Base-by-base conservation (phyloP, 1,139 yeast genomes). In the Protomyces gravidus region DNA sequence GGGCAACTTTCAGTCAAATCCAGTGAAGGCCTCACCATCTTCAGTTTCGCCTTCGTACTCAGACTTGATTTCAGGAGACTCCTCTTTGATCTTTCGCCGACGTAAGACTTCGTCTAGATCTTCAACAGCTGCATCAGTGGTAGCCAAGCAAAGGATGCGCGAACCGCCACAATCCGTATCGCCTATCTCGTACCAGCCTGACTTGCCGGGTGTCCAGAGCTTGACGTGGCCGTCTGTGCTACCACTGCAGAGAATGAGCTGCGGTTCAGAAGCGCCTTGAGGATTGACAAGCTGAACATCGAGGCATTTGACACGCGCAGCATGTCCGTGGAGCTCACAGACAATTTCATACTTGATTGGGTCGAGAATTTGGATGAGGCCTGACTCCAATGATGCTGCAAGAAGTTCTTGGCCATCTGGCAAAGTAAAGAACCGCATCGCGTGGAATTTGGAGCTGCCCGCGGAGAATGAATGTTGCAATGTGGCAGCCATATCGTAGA, bases 181-280 rank as follows among this genome's bases (percentile, higher is more conserved):
- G 11, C 59, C 59, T n/a, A 55, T 40, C 49, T 48, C 49, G 21
- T 26, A 21, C 23, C 40, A 48, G 5, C 27, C 45, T 63, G 2
- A 69, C 68, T 52, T 80, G 69, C 26, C 26, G 19, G 39, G 30
- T 7, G 89, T 86, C 96, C 97, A 92, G 2, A 92, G 84, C 13
- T 90, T 95, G 60, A 92, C 84, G 68, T 82, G 86, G 42, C 98
- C 97, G 71, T 92, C 97, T 0, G 97, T 88, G 0, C 96, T 87
- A 11, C 89, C 89, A 1, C 96, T 85, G 1, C 87, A 79, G 70
- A 94, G 74, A 68, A 79, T 85, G 5, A 56, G 50, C 32, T 45
- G 57, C 59, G 39, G 63, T n/a, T 32, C 46, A 4, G 23, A 33
- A 4, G 33, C 19, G 6, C 27, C 39, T 15, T 53, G 46, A 2